phyloP scores from a whole-genome alignment of 2,329 filamentous ascomycete species.

The Fusarium sp. region DNA sequence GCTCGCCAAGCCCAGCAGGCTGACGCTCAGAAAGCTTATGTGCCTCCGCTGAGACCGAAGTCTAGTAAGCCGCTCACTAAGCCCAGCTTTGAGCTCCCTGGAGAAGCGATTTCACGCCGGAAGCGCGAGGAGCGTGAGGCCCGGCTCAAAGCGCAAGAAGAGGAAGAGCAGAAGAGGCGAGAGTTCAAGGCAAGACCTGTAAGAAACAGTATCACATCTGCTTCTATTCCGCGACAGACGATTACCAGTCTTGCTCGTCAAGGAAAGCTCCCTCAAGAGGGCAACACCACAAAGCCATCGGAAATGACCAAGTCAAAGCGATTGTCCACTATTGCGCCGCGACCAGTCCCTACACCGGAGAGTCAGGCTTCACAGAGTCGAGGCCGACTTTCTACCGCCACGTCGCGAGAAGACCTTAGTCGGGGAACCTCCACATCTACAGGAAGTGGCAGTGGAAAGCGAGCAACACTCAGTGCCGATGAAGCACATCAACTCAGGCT shows the following conservation, averaged over 20 bases:
- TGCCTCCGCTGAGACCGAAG: slow-evolving; percentile 59
- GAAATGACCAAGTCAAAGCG: slow-evolving; percentile 41
- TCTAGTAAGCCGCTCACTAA: slow-evolving; percentile 64
- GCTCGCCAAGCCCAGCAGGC: slow-evolving; percentile 59
- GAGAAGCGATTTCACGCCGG: slow-evolving; percentile 67
- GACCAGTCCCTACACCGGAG: slow-evolving; percentile 12
- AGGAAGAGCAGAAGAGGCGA: slow-evolving; percentile 68
- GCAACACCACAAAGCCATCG: slow-evolving; percentile 34
- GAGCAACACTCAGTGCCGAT: slow-evolving; percentile 61
- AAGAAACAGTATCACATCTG: slow-evolving; percentile 56
- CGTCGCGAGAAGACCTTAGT: slow-evolving; percentile 44
- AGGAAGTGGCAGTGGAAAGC: slow-evolving; percentile 57
- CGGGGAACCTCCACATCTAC: slow-evolving; percentile 60
- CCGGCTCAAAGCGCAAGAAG: slow-evolving; percentile 66
- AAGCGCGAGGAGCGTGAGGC: slow-evolving; percentile 68
- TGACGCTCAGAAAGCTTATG: slow-evolving; percentile 49
- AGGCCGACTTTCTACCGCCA: slow-evolving; percentile 44
- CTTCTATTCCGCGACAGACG: slow-evolving; percentile 64
- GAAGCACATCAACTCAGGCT: slow-evolving; percentile 63
- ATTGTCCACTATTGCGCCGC: slow-evolving; percentile 36
- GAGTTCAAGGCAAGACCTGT: slow-evolving; percentile 73
- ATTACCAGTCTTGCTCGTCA: slow-evolving; percentile 67
- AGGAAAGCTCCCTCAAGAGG: slow-evolving; percentile 52
- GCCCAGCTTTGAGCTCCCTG: slow-evolving; percentile 70
- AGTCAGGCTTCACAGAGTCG: slow-evolving; percentile 37